phyloP scores from a whole-genome alignment of 306 rosid species.

The Crotalaria pallida region DNA sequence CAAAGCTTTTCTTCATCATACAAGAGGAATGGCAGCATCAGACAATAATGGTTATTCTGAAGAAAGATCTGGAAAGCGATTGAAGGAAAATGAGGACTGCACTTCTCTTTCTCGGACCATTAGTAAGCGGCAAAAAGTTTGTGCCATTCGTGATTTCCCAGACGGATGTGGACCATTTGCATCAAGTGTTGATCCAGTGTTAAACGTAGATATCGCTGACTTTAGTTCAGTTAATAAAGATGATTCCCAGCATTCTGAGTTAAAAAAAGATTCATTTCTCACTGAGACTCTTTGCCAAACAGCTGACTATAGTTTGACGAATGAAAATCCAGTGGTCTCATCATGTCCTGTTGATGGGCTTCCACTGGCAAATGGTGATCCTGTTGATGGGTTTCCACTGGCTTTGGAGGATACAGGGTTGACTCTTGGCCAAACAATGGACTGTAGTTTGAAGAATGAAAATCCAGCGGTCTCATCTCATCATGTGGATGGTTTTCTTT shows the following conservation, averaged over 20 bases:
- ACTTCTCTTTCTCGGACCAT: slow-evolving; percentile 9
- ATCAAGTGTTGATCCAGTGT: slow-evolving; percentile 10
- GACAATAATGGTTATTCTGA: slow-evolving; percentile 34
- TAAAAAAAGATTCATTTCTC: background rate
- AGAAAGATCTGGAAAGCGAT: slow-evolving; percentile 26
- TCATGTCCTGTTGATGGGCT: too few species aligned
- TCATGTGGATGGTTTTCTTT: slow-evolving; percentile 19
- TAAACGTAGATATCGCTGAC: background rate
- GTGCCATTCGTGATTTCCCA: slow-evolving; percentile 72
- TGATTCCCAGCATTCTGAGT: slow-evolving; percentile 12
- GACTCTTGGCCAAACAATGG: background rate
- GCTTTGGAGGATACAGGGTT: too few species aligned
- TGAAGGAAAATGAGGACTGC: slow-evolving; percentile 39
- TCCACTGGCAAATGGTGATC: too few species aligned
- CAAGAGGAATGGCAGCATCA: background rate
- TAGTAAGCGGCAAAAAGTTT: slow-evolving; percentile 47
- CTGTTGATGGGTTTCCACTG: too few species aligned
- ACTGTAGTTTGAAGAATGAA: slow-evolving; percentile 13
- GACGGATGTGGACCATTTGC: slow-evolving; percentile 60
- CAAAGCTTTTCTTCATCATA: too few species aligned
- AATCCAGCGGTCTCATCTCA: background rate
- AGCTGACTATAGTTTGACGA: too few species aligned
- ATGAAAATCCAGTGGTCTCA: too few species aligned
- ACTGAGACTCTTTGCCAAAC: too few species aligned
- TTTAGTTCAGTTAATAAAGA: slow-evolving; percentile 2